phyloP scores from a whole-genome alignment of 805 yeast species.

The Cyberlindnera maritima region DNA sequence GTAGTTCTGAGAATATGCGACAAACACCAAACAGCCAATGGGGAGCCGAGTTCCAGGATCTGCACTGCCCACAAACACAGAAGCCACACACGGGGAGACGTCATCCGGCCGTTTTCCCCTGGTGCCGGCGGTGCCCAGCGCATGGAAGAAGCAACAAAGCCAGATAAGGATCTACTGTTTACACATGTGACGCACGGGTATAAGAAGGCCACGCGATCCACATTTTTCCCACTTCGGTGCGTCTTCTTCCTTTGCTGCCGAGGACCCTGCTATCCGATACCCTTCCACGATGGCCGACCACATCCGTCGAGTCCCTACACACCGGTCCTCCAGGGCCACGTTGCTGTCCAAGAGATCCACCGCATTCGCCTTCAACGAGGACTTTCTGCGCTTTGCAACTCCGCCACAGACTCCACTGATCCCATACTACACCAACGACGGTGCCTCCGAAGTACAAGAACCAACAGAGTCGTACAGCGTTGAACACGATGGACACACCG shows the following conservation, averaged over 20 bases:
- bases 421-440: neutral
- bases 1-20: neutral
- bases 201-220: too few relatives aligned
- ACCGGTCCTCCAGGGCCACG: neutral
- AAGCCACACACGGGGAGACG: too few relatives aligned
- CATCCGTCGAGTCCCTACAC: neutral
- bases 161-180: too few relatives aligned
- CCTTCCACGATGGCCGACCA: neutral
- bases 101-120: too few relatives aligned
- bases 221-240: too few relatives aligned
- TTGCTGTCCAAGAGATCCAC: neutral
- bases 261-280: too few relatives aligned
- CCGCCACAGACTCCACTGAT: conserved; percentile 1
- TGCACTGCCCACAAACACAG: neutral
- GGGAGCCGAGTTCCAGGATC: neutral
- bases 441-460: neutral
- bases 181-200: too few relatives aligned
- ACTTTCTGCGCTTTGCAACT: neutral
- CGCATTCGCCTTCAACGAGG: neutral
- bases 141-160: too few relatives aligned
- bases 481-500: conserved; percentile 1
- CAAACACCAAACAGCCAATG: neutral
- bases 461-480: conserved; percentile 1
- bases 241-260: too few relatives aligned
- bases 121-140: too few relatives aligned